Conservation (phyloP, 768 basidiomycete species). For the Boletus reticulatus region DNA sequence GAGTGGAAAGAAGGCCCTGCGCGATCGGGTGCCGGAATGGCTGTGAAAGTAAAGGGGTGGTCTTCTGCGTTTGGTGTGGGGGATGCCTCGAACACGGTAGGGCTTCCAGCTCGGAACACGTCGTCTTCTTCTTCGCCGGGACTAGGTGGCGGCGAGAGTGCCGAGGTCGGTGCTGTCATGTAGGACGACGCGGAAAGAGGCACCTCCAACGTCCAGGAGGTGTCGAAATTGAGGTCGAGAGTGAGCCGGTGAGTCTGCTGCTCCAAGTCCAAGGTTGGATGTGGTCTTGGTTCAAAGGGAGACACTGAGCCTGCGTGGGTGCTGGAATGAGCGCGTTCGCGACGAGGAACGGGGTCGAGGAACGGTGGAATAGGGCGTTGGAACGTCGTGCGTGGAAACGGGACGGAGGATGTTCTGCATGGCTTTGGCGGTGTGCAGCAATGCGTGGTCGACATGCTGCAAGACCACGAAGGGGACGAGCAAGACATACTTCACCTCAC, state of each 20-base stretch:
- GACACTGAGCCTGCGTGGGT: slow-evolving; percentile 11
- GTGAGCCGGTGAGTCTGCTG: slow-evolving; percentile 7
- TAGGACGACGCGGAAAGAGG: slow-evolving; percentile 23
- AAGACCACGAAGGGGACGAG: neutral
- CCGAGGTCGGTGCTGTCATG: slow-evolving; percentile 3
- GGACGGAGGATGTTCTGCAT: slow-evolving; percentile 9
- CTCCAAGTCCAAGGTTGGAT: too few relatives aligned
- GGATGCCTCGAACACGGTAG: neutral
- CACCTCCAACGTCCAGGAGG: slow-evolving; percentile 15
- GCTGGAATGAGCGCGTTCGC: slow-evolving; percentile 1
- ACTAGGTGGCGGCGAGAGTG: slow-evolving; percentile 8
- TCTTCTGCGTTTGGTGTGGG: slow-evolving; percentile 1
- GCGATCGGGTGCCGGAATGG: slow-evolving; percentile 1
- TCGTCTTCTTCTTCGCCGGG: slow-evolving; percentile 14
- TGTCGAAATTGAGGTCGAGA: slow-evolving; percentile 23
- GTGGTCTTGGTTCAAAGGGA: slow-evolving; percentile 22
- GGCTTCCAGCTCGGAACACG: slow-evolving; percentile 1
- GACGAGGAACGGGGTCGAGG: too few relatives aligned
- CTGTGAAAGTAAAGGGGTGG: slow-evolving; percentile 9
- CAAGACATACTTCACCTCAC: slow-evolving; percentile 6
- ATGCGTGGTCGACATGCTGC: slow-evolving; percentile 33
- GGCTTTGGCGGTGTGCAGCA: slow-evolving; percentile 16
- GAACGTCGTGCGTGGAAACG: slow-evolving; percentile 13
- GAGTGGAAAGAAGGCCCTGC: slow-evolving; percentile 1
- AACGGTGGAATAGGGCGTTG: too few relatives aligned